phyloP scores from a whole-genome alignment of 1,284 basidiomycete genomes.

The Sporisorium scitamineum region DNA sequence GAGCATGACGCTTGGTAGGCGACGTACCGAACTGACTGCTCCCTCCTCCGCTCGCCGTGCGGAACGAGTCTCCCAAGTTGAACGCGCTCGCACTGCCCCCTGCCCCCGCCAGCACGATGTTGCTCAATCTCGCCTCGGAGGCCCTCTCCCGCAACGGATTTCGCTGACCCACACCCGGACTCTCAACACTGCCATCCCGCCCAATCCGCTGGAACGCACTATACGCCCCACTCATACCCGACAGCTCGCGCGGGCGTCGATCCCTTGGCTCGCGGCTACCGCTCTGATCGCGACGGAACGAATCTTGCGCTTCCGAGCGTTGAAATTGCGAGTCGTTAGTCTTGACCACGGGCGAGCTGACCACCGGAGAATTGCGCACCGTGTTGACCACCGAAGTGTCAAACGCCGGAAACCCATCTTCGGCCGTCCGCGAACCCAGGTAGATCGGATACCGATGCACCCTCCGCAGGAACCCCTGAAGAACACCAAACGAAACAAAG shows the following conservation, averaged over 20 bases:
- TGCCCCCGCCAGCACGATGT: conserved; percentile 21
- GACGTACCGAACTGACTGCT: conserved; percentile 43
- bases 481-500: conserved; percentile 98
- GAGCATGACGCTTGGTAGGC: conserved; percentile 33
- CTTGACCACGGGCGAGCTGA: conserved; percentile 30
- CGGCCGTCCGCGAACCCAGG: conserved; percentile 16
- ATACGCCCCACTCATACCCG: conserved; percentile 36
- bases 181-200: conserved; percentile 44
- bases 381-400: conserved; percentile 31
- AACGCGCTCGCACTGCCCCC: conserved; percentile 28
- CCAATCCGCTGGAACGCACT: conserved; percentile 33
- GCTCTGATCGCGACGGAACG: conserved; percentile 27
- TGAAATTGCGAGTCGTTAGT: conserved; percentile 15
- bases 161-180: conserved; percentile 27
- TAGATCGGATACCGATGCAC: conserved; percentile 92
- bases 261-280: conserved; percentile 50
- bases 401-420: conserved; percentile 15
- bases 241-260: conserved; percentile 39
- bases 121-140: conserved; percentile 31
- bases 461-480: conserved; percentile 94
- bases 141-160: conserved; percentile 13
- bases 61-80: conserved; percentile 24
- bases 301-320: background rate
- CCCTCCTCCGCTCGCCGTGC: conserved; percentile 16
- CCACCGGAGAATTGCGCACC: conserved; percentile 40